These are phyloP conservation scores for Trametes elegans DNA, from an alignment of 768 basidiomycete genomes.

Conservation along the genomic window DNA sequence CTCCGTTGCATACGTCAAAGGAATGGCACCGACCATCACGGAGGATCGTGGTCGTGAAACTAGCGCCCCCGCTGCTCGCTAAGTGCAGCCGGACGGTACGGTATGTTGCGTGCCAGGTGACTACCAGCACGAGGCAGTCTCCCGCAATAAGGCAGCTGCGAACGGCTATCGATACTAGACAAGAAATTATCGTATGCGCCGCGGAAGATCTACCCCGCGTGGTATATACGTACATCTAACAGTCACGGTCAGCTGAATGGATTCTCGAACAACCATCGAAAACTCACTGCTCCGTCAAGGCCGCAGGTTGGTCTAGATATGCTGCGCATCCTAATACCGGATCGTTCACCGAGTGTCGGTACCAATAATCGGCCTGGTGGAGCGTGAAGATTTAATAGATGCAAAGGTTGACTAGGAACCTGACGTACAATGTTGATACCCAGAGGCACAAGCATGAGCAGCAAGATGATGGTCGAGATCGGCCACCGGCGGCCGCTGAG, in stretches of 20 bases:
- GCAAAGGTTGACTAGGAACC: neutral
- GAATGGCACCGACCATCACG: neutral
- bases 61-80: neutral
- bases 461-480: neutral
- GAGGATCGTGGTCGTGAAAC: neutral
- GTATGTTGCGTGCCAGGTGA: neutral
- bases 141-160: neutral
- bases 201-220: too few relatives aligned
- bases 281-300: neutral
- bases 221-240: neutral
- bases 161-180: neutral
- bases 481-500: neutral
- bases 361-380: neutral
- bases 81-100: neutral
- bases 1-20: neutral
- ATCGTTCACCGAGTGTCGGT: neutral
- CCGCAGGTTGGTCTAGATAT: neutral
- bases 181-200: too few relatives aligned
- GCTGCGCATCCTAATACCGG: neutral
- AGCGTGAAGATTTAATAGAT: too few relatives aligned
- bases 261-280: too few relatives aligned
- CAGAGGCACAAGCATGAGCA: neutral
- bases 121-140: neutral
- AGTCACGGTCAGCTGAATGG: too few relatives aligned
- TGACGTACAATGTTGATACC: neutral